Evolutionary conservation across 2,329 filamentous ascomycete species (phyloP), one percentile per base, ranked within the genome.

Genomic region (Paradendryphiella salina): DNA sequence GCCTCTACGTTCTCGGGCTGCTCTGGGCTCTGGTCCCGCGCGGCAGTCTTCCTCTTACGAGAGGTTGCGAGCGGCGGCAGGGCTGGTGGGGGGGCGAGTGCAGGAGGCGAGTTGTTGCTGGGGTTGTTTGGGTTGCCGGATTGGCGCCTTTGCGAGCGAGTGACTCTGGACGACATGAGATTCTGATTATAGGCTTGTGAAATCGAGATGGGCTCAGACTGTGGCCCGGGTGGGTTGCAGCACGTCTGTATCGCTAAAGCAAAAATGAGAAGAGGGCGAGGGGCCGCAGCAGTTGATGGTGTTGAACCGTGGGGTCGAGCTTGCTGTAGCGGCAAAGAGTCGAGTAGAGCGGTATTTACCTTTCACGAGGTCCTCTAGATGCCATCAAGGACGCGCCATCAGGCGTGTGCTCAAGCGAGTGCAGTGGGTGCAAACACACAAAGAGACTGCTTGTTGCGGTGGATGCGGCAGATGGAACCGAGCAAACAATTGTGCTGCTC

Each of bases 141-240:
- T 79, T 89, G 89, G 84, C 90, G 86, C 81, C 91, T 91, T 80
- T 92, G 88, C 70, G 92, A 94, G 81, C 93, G 90, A 82, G 93
- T 96, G 70, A 94, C 86, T 89, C 92, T 96, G 84, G 86, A 80
- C 85, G 89, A 90, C 91, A 96, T 96, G 86, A 93, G 89, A 87
- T 80, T 73, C 64, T 71, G 64, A 60, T 31, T 63, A 54, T 36
- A 60, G 47, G 62, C 51, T 60, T 56, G 54, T 53, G 63, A 57
- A 64, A 53, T 61, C 60, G 61, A 60, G 57, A 57, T 52, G 55
- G 53, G 65, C 57, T 59, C 57, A 64, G 66, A 66, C 64, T 66
- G 66, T 59, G 56, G 65, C 64, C 59, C 56, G 21, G 54, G 56
- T 55, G 43, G 50, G 63, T 60, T 59, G 65, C 60, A 68, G 69